Evolutionary conservation across 2,329 filamentous ascomycete species (phyloP).

Genomic region (Fusarium albidum): DNA sequence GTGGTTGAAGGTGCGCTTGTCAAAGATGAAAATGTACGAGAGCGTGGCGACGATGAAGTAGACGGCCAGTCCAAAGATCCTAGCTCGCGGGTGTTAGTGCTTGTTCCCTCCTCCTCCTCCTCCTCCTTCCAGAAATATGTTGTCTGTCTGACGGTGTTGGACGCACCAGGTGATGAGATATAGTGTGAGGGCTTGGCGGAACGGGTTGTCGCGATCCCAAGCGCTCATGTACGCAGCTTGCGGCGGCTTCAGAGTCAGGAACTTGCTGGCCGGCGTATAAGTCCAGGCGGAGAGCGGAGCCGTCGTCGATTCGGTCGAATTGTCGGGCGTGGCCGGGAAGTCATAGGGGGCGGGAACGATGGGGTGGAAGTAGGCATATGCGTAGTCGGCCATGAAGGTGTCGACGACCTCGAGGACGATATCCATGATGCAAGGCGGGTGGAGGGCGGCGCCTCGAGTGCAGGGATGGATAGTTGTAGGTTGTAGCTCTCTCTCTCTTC

Average conservation of each 20-base stretch:
- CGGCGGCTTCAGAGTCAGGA: slow-evolving; percentile 74
- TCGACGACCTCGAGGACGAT: slow-evolving; percentile 88
- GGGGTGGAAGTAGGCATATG: slow-evolving; percentile 79
- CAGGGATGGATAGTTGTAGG: neutral
- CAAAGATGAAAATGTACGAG: slow-evolving; percentile 90
- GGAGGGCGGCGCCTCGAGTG: neutral
- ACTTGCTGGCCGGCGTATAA: slow-evolving; percentile 77
- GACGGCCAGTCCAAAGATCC: slow-evolving; percentile 83
- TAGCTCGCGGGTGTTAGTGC: slow-evolving; percentile 49
- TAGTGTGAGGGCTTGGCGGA: slow-evolving; percentile 77
- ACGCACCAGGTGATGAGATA: slow-evolving; percentile 87
- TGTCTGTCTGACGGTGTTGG: slow-evolving; percentile 1
- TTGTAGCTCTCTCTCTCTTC: too few relatives aligned
- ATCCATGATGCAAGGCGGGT: slow-evolving; percentile 76
- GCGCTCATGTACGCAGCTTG: slow-evolving; percentile 81
- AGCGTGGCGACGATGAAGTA: slow-evolving; percentile 87
- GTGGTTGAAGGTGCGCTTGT: slow-evolving; percentile 87
- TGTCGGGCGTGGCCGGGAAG: slow-evolving; percentile 57
- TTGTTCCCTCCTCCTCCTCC: too few relatives aligned
- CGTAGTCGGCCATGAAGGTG: slow-evolving; percentile 79
- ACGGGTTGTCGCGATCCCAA: slow-evolving; percentile 79
- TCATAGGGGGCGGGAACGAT: slow-evolving; percentile 61
- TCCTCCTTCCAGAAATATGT: neutral
- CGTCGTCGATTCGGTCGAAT: slow-evolving; percentile 61
- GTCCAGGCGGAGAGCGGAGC: slow-evolving; percentile 65